Evolutionary conservation across 345 rosid genomes (phyloP).

Genomic region (Gossypium australe): DNA sequence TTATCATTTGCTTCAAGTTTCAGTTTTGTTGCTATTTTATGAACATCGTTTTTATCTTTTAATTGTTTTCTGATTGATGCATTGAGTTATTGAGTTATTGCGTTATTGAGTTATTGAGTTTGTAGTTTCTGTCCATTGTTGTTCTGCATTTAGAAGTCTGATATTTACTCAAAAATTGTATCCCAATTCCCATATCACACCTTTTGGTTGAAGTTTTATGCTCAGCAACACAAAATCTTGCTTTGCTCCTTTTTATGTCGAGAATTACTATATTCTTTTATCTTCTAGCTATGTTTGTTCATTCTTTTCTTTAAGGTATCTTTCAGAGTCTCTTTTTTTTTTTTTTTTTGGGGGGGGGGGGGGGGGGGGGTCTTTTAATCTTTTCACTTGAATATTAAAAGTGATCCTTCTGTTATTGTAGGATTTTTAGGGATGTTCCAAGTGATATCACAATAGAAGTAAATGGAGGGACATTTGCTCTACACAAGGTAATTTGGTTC

Average conservation of each 20-base stretch:
- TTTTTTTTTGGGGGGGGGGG: too few relatives aligned
- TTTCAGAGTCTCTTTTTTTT: constrained; percentile 10
- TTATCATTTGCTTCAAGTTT: not conserved
- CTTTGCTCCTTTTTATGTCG: not conserved
- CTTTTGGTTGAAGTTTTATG: not conserved
- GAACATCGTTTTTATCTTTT: not conserved
- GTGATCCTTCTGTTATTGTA: constrained; percentile 26
- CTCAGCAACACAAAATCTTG: not conserved
- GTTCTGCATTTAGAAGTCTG: not conserved
- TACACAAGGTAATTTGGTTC: constrained; percentile 61
- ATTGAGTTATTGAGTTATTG: not conserved
- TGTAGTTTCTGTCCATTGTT: not conserved
- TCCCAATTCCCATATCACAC: not conserved
- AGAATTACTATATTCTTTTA: not conserved
- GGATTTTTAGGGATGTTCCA: constrained; percentile 92
- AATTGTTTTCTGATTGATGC: not conserved
- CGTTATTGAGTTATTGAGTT: not conserved
- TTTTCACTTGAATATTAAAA: not conserved
- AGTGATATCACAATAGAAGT: constrained; percentile 85
- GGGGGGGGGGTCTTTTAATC: not conserved
- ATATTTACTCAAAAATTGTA: not conserved
- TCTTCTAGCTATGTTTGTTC: not conserved
- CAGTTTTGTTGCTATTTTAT: not conserved
- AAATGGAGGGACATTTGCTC: constrained; percentile 62
- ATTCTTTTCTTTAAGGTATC: not conserved